A percentile compares a stretch with the other conserved stretches of the same genome.
Conservation (phyloP, 805 yeast genomes). For the Yueomyces sinensis region DNA sequence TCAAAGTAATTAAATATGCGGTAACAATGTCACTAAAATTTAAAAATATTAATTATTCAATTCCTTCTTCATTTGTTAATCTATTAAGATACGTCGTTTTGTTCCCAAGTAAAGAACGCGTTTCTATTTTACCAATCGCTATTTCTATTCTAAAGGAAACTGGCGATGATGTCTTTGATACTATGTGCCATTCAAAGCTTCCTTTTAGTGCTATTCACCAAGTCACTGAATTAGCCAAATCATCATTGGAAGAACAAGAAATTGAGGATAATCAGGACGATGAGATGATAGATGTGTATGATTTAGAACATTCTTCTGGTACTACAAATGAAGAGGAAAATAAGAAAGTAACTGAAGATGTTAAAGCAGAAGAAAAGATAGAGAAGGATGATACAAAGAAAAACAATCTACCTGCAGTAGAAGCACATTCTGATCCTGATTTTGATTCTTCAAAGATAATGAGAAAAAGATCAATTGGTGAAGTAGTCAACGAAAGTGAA, state of each 20-base stretch:
- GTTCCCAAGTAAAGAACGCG: constrained; percentile 51
- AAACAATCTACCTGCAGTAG: neutral
- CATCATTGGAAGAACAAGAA: constrained; percentile 2
- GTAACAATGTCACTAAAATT: constrained; percentile 27
- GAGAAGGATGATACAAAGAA: neutral
- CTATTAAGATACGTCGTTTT: constrained; percentile 45
- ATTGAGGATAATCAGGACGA: constrained; percentile 3
- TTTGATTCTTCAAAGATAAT: constrained; percentile 2
- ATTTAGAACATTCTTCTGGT: neutral
- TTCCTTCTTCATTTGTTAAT: constrained; percentile 20
- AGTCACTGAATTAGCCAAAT: constrained; percentile 8
- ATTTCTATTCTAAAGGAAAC: constrained; percentile 33
- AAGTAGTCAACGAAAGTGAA: neutral
- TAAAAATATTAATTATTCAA: constrained; percentile 15
- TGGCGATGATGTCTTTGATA: constrained; percentile 37
- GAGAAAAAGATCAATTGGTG: constrained; percentile 4
- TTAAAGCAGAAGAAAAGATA: neutral
- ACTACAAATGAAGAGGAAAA: neutral
- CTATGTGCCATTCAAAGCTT: constrained; percentile 62
- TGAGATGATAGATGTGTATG: neutral
- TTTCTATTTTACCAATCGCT: constrained; percentile 62
- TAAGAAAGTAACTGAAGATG: neutral
- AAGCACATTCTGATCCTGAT: neutral
- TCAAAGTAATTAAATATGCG: constrained; percentile 38
- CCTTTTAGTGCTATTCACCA: constrained; percentile 33